Evolutionary conservation across 306 rosid species (phyloP).

Genomic region (Medicago truncatula): DNA sequence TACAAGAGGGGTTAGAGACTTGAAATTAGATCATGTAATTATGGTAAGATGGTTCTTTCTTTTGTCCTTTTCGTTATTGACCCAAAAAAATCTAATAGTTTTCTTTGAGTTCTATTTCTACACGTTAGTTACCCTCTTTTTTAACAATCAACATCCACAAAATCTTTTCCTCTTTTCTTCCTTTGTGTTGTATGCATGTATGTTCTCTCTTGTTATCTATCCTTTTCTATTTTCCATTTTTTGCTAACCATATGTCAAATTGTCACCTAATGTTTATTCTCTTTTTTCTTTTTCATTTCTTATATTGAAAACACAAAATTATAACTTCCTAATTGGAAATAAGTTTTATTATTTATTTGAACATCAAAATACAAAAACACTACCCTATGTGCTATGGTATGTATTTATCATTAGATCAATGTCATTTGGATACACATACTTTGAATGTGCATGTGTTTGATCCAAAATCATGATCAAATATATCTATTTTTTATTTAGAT

Average conservation of each 20-base stretch:
- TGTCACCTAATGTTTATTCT: not conserved
- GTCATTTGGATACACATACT: too few species aligned
- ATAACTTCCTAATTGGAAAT: not conserved
- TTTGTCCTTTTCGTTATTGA: not conserved
- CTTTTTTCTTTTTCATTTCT: not conserved
- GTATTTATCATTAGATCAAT: too few species aligned
- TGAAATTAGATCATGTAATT: not conserved
- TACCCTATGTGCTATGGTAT: too few species aligned
- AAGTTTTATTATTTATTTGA: too few species aligned
- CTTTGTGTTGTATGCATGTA: not conserved
- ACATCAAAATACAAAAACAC: too few species aligned
- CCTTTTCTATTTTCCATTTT: not conserved
- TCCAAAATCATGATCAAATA: too few species aligned
- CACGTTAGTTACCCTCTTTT: not conserved
- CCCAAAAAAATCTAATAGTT: not conserved
- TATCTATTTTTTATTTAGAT: too few species aligned
- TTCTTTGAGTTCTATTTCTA: not conserved
- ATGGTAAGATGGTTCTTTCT: not conserved
- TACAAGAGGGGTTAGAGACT: not conserved
- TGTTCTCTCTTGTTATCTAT: not conserved
- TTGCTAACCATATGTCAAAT: not conserved
- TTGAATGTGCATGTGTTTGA: too few species aligned
- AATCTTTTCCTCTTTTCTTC: slow-evolving; percentile 3
- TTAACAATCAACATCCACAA: not conserved
- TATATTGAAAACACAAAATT: not conserved